Evolutionary conservation across 768 basidiomycete genomes (phyloP).

Genomic region (Hysterangium stoloniferum): DNA sequence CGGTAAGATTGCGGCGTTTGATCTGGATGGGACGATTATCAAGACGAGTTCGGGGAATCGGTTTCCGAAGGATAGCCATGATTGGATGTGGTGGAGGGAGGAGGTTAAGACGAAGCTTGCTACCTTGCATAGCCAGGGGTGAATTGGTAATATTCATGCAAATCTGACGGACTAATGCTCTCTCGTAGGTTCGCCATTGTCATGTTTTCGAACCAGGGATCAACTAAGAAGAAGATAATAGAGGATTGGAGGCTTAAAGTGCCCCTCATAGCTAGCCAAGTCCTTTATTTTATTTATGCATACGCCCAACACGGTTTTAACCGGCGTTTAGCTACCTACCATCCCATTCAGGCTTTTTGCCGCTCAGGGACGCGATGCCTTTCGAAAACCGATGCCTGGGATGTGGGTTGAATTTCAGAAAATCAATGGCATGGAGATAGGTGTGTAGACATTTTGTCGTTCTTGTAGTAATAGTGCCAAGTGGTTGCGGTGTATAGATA

Average conservation of each 20-base stretch:
- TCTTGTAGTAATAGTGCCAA: neutral
- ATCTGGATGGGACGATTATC: slow-evolving; percentile 85
- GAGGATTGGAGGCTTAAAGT: slow-evolving; percentile 76
- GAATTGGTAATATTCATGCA: slow-evolving; percentile 16
- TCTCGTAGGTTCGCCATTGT: slow-evolving; percentile 56
- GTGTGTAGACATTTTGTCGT: slow-evolving; percentile 26
- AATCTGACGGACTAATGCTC: neutral
- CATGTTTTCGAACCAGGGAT: slow-evolving; percentile 71
- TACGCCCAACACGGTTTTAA: slow-evolving; percentile 33
- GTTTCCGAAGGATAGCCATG: slow-evolving; percentile 38
- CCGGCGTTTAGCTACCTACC: slow-evolving; percentile 45
- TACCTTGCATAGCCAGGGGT: slow-evolving; percentile 56
- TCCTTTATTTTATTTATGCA: slow-evolving; percentile 13
- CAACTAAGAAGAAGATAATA: slow-evolving; percentile 37
- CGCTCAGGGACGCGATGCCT: slow-evolving; percentile 65
- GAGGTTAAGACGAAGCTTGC: slow-evolving; percentile 56
- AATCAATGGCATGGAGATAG: slow-evolving; percentile 58
- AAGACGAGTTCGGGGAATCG: slow-evolving; percentile 26
- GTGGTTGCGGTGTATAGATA: slow-evolving; percentile 38
- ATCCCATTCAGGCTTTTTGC: slow-evolving; percentile 76
- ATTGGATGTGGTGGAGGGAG: slow-evolving; percentile 72
- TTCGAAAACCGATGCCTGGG: slow-evolving; percentile 81
- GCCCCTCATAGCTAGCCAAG: slow-evolving; percentile 47
- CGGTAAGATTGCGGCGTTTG: slow-evolving; percentile 69
- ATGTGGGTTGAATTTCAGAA: slow-evolving; percentile 73